Conservation (phyloP, 108 stramenopile species). For the Fragilariopsis cylindrus region DNA sequence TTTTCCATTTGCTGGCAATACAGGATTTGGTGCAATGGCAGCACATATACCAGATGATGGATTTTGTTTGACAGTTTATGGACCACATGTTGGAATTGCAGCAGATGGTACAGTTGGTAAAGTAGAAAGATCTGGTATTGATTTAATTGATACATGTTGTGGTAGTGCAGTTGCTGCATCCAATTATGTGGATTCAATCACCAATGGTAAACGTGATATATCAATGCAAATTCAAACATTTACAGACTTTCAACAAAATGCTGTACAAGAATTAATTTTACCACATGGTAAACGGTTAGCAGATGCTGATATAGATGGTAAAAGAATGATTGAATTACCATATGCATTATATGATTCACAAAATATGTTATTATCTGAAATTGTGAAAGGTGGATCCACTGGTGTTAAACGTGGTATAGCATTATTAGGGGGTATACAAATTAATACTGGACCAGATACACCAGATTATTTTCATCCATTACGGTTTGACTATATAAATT, state of each 20-base stretch:
- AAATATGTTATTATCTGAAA: conserved; percentile 44
- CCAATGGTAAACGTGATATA: conserved; percentile 2
- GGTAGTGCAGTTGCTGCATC: conserved; percentile 60
- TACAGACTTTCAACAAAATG: conserved; percentile 56
- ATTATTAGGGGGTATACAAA: conserved; percentile 70
- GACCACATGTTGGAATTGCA: conserved; percentile 74
- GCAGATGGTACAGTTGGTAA: conserved; percentile 56
- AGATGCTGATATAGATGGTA: conserved; percentile 15
- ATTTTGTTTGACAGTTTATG: conserved; percentile 54
- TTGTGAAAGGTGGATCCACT: conserved; percentile 36
- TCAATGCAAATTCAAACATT: conserved; percentile 20
- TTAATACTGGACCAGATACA: conserved; percentile 61
- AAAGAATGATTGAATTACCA: conserved; percentile 57
- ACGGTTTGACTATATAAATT: conserved; percentile 53
- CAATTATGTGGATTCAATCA: conserved; percentile 13
- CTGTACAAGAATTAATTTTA: conserved; percentile 50
- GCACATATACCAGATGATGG: conserved; percentile 74
- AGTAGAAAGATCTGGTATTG: conserved; percentile 58
- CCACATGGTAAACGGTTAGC: conserved; percentile 51
- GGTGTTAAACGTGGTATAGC: conserved; percentile 46
- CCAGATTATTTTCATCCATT: conserved; percentile 72
- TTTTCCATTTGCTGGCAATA: conserved; percentile 59
- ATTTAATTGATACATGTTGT: conserved; percentile 56
- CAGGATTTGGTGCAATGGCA: conserved; percentile 65
- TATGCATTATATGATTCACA: conserved; percentile 57